Evolutionary conservation across 2,329 filamentous ascomycete genomes (phyloP).

Genomic region (Graphiopsis chlorocephala): DNA sequence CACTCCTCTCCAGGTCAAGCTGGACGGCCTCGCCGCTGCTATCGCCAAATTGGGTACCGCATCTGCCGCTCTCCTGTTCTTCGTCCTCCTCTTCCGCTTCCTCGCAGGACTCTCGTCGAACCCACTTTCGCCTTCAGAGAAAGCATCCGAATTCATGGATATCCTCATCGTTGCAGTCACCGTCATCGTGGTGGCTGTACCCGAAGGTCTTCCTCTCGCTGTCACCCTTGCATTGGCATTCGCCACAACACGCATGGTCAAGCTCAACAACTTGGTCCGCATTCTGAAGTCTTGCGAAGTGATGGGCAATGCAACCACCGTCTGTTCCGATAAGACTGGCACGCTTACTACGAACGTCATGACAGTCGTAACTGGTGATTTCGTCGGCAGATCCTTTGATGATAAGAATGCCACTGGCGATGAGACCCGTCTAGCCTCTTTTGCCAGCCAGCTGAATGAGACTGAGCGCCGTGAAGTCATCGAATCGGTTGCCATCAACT

Average conservation of each 20-base stretch:
- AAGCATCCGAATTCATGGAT: conserved; percentile 68
- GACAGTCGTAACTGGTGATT: conserved; percentile 70
- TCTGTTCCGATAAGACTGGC: conserved; percentile 78
- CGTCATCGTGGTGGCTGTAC: conserved; percentile 66
- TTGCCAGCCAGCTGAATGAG: conserved; percentile 51
- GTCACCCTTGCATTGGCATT: conserved; percentile 67
- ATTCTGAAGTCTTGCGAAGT: conserved; percentile 66
- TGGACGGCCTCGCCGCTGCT: conserved; percentile 76
- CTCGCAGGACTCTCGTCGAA: conserved; percentile 64
- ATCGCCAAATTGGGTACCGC: conserved; percentile 74
- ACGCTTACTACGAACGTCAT: conserved; percentile 73
- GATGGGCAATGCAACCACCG: conserved; percentile 70
- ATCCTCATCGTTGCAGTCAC: conserved; percentile 65
- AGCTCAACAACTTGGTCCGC: conserved; percentile 67
- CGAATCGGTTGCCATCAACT: conserved; percentile 66
- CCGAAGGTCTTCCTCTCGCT: conserved; percentile 65
- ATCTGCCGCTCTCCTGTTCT: conserved; percentile 75
- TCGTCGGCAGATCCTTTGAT: conserved; percentile 49
- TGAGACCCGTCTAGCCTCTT: conserved; percentile 53
- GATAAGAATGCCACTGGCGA: conserved; percentile 50
- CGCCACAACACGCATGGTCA: conserved; percentile 65
- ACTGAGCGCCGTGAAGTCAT: conserved; percentile 57
- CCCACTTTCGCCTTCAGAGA: conserved; percentile 59
- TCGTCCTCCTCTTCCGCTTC: conserved; percentile 84
- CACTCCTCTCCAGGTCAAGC: conserved; percentile 73